Conservation (phyloP, 2,329 filamentous ascomycete species). For the Paecilomyces sp. region DNA sequence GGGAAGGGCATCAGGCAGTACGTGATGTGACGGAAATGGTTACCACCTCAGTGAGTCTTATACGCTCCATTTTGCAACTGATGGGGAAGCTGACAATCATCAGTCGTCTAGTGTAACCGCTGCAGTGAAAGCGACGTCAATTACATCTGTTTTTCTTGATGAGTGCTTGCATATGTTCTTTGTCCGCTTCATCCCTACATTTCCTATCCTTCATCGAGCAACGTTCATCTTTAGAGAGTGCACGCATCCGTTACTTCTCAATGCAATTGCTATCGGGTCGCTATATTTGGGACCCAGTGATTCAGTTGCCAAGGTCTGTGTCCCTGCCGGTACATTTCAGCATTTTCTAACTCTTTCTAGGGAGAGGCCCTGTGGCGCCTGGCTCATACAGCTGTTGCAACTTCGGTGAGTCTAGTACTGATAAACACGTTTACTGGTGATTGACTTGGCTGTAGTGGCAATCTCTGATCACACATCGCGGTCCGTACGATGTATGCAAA, state of each 20-base stretch:
- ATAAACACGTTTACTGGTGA: not conserved
- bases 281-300: slow-evolving; percentile 39
- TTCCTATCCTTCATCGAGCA: slow-evolving; percentile 38
- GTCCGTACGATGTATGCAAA: slow-evolving; percentile 36
- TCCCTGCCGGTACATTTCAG: not conserved
- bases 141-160: slow-evolving; percentile 41
- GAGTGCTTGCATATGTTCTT: slow-evolving; percentile 44
- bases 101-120: slow-evolving; percentile 39
- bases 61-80: not conserved
- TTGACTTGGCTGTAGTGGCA: slow-evolving; percentile 27
- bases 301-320: slow-evolving; percentile 29
- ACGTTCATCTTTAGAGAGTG: slow-evolving; percentile 41
- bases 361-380: slow-evolving; percentile 40
- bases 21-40: slow-evolving; percentile 40
- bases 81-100: not conserved
- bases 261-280: slow-evolving; percentile 41
- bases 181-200: slow-evolving; percentile 39
- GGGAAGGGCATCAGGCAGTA: slow-evolving; percentile 38
- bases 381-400: slow-evolving; percentile 39
- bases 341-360: slow-evolving; percentile 6
- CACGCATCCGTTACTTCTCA: slow-evolving; percentile 36
- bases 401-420: slow-evolving; percentile 22
- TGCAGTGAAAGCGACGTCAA: slow-evolving; percentile 36
- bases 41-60: slow-evolving; percentile 29
- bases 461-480: slow-evolving; percentile 35